Conservation (phyloP, 1,284 basidiomycete genomes). For the Pascua sp. region DNA sequence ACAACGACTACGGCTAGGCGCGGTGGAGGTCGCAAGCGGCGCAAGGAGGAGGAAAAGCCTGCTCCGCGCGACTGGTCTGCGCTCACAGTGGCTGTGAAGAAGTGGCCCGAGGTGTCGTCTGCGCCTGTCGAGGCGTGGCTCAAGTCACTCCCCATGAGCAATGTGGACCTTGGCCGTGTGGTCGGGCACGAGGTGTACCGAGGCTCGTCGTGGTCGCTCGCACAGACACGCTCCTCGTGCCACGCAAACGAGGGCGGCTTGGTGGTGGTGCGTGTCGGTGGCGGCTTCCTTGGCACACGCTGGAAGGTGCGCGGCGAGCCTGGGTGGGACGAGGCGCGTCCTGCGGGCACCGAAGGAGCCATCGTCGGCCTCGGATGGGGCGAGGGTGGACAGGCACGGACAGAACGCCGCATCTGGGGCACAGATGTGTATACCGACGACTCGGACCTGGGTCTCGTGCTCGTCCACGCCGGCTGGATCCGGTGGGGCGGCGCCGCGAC, state of each 20-base stretch:
- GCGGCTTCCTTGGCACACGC: conserved; percentile 32
- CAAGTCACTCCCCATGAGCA: conserved; percentile 13
- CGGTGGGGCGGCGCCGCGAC: conserved; percentile 32
- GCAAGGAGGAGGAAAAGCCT: conserved; percentile 39
- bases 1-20: too few species aligned
- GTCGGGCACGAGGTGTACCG: conserved; percentile 27
- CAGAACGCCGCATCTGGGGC: conserved; percentile 54
- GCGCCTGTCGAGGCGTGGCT: conserved; percentile 32
- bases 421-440: conserved; percentile 62
- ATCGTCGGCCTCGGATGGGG: conserved; percentile 21
- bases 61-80: conserved; percentile 24
- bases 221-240: conserved; percentile 10
- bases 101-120: conserved; percentile 34
- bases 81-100: conserved; percentile 23
- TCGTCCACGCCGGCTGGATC: conserved; percentile 57
- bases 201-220: conserved; percentile 31
- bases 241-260: conserved; percentile 21
- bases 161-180: conserved; percentile 18
- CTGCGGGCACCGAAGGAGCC: conserved; percentile 3
- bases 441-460: conserved; percentile 55
- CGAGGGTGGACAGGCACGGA: conserved; percentile 11
- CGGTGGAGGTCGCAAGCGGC: conserved; percentile 23
- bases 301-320: conserved; percentile 44
- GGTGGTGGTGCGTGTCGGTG: conserved; percentile 33
- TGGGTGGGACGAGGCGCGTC: conserved; percentile 41